Conservation (phyloP, 2,329 filamentous ascomycete species). For the Juglanconis sp. region DNA sequence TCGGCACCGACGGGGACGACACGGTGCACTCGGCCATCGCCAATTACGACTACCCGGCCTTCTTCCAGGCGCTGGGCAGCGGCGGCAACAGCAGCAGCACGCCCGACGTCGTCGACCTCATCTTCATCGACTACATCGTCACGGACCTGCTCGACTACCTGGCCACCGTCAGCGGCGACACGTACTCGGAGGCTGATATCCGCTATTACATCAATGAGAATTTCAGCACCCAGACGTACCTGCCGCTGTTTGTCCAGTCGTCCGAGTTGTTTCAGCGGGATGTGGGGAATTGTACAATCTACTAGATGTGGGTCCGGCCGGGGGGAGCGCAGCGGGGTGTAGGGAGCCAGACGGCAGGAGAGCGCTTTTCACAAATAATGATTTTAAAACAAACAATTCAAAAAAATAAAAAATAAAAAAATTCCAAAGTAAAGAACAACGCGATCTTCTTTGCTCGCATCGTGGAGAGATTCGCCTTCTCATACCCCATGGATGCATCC, state of each 20-base stretch:
- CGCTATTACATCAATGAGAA: conserved; percentile 37
- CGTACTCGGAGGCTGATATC: conserved; percentile 33
- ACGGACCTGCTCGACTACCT: conserved; percentile 34
- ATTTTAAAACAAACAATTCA: no score
- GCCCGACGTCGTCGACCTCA: conserved; percentile 46
- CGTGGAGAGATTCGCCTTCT: no score
- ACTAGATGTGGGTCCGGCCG: background rate
- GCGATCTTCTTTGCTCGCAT: no score
- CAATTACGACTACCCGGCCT: conserved; percentile 44
- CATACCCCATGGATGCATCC: no score
- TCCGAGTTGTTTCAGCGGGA: conserved; percentile 33
- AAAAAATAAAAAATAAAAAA: no score
- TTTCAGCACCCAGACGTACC: conserved; percentile 38
- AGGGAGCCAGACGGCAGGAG: no score
- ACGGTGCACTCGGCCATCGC: conserved; percentile 48
- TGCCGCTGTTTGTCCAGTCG: conserved; percentile 35
- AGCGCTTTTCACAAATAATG: no score
- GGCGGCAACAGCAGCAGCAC: background rate
- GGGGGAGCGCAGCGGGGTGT: no score
- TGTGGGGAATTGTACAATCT: conserved; percentile 32
- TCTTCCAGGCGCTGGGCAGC: conserved; percentile 46
- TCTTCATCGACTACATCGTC: conserved; percentile 52
- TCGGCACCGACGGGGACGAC: conserved; percentile 53
- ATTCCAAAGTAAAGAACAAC: no score
- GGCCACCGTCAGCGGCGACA: conserved; percentile 22